Evolutionary conservation across 2,329 filamentous ascomycete genomes (phyloP).

Genomic region (Pseudogymnoascus sp.): DNA sequence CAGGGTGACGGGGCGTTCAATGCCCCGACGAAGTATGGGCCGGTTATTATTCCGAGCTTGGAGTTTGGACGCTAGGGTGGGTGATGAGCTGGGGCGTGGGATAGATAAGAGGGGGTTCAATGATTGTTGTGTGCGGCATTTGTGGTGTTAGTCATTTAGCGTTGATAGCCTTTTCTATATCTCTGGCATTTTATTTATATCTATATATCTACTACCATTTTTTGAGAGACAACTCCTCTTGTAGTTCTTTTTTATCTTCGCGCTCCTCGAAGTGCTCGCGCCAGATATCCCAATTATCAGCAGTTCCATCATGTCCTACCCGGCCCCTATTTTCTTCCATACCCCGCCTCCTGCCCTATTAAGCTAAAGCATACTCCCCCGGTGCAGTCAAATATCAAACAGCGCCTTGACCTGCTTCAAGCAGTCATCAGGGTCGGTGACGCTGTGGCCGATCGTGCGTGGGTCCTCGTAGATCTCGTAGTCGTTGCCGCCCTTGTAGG

Average conservation of each 20-base stretch:
- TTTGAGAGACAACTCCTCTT: background rate
- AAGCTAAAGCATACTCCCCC: slow-evolving; percentile 4
- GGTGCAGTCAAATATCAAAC: slow-evolving; percentile 55
- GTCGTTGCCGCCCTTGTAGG: slow-evolving; percentile 83
- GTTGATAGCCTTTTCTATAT: slow-evolving; percentile 8
- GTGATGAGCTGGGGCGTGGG: background rate
- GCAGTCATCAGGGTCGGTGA: slow-evolving; percentile 76
- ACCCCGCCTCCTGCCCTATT: background rate
- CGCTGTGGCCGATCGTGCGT: slow-evolving; percentile 77
- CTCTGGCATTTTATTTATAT: slow-evolving; percentile 2
- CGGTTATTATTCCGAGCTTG: slow-evolving; percentile 84
- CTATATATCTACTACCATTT: background rate
- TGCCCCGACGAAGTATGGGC: slow-evolving; percentile 87
- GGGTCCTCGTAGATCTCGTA: slow-evolving; percentile 84
- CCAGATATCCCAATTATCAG: background rate
- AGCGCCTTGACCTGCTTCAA: slow-evolving; percentile 70
- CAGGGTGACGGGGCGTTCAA: slow-evolving; percentile 80
- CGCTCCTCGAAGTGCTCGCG: background rate
- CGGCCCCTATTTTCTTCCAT: background rate
- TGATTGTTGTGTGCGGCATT: background rate
- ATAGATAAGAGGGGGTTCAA: background rate
- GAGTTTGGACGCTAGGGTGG: slow-evolving; percentile 58
- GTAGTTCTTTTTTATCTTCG: background rate
- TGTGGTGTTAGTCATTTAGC: slow-evolving; percentile 4
- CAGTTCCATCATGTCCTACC: background rate